phyloP scores from a whole-genome alignment of 2,329 filamentous ascomycete species.

The Ploettnerulaceae sp. region DNA sequence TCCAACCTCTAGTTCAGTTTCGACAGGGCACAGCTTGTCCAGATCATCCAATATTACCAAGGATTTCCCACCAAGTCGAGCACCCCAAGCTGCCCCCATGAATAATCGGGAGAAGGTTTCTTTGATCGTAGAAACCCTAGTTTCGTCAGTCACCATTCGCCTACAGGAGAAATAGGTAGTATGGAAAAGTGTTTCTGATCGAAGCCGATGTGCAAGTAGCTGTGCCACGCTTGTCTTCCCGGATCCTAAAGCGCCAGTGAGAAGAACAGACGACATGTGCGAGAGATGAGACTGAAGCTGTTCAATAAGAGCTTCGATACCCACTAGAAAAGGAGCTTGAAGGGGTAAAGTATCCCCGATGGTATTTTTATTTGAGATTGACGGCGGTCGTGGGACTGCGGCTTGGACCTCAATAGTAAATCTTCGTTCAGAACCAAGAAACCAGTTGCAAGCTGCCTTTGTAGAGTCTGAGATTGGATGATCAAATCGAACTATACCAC shows the following conservation, averaged over 20 bases:
- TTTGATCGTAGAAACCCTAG: slow-evolving; percentile 81
- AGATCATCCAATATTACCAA: slow-evolving; percentile 89
- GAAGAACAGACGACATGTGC: slow-evolving; percentile 80
- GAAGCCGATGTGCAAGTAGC: slow-evolving; percentile 67
- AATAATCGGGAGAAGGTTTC: slow-evolving; percentile 82
- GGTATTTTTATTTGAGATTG: slow-evolving; percentile 41
- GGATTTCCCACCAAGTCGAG: slow-evolving; percentile 75
- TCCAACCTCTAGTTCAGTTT: slow-evolving; percentile 90
- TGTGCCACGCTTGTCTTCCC: slow-evolving; percentile 83
- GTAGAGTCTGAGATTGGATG: slow-evolving; percentile 44
- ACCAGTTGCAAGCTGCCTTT: slow-evolving; percentile 59
- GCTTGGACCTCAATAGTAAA: slow-evolving; percentile 70
- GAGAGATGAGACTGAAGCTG: slow-evolving; percentile 72
- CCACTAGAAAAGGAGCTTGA: slow-evolving; percentile 61
- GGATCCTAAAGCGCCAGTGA: slow-evolving; percentile 84
- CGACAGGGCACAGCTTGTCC: slow-evolving; percentile 85
- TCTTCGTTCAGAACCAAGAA: slow-evolving; percentile 71
- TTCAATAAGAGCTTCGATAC: slow-evolving; percentile 72
- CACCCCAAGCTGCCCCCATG: slow-evolving; percentile 86
- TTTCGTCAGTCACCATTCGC: slow-evolving; percentile 86
- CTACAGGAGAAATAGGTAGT: slow-evolving; percentile 82
- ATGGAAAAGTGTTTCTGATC: slow-evolving; percentile 70
- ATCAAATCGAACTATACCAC: slow-evolving; percentile 78
- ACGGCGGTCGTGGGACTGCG: slow-evolving; percentile 62
- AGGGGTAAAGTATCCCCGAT: slow-evolving; percentile 52